phyloP scores from a whole-genome alignment of 306 rosid genomes.

The Prunus campanulata region DNA sequence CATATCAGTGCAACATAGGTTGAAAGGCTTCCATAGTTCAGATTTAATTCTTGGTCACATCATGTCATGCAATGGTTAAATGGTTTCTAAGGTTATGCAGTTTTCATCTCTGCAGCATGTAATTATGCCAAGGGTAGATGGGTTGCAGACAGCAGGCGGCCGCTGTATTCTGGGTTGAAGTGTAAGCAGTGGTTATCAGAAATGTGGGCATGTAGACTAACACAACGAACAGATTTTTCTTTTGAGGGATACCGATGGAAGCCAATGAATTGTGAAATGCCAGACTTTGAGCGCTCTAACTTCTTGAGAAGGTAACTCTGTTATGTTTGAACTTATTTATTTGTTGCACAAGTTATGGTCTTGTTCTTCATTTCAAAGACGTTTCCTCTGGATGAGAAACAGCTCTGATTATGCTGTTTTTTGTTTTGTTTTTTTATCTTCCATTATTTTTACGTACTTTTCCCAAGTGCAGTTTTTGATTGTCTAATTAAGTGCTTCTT shows the following conservation, averaged over 20 bases:
- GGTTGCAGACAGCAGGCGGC: slow-evolving; percentile 66
- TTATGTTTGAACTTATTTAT: slow-evolving; percentile 13
- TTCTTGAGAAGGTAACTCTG: slow-evolving; percentile 73
- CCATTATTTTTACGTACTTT: neutral
- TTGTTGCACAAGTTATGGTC: neutral
- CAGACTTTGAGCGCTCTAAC: slow-evolving; percentile 58
- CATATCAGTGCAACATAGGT: neutral
- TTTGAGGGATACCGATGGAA: slow-evolving; percentile 83
- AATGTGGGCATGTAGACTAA: slow-evolving; percentile 93
- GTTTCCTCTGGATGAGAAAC: neutral
- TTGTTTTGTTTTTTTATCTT: slow-evolving; percentile 9
- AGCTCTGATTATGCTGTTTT: slow-evolving; percentile 4
- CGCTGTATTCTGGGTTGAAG: slow-evolving; percentile 74
- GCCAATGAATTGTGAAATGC: slow-evolving; percentile 73
- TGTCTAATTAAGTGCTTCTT: neutral
- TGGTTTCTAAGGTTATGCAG: slow-evolving; percentile 21
- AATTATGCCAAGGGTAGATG: slow-evolving; percentile 89
- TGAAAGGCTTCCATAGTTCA: neutral
- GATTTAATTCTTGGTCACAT: slow-evolving; percentile 3
- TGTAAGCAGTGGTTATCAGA: slow-evolving; percentile 83
- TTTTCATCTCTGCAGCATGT: slow-evolving; percentile 58
- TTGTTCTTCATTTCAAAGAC: neutral
- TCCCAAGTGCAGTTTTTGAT: slow-evolving; percentile 1
- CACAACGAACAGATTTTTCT: slow-evolving; percentile 71
- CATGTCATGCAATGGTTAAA: neutral